Evolutionary conservation across 2,329 filamentous ascomycete genomes (phyloP), one percentile per base, ranked within the genome.

Genomic region (Ascosphaera pollenicola): DNA sequence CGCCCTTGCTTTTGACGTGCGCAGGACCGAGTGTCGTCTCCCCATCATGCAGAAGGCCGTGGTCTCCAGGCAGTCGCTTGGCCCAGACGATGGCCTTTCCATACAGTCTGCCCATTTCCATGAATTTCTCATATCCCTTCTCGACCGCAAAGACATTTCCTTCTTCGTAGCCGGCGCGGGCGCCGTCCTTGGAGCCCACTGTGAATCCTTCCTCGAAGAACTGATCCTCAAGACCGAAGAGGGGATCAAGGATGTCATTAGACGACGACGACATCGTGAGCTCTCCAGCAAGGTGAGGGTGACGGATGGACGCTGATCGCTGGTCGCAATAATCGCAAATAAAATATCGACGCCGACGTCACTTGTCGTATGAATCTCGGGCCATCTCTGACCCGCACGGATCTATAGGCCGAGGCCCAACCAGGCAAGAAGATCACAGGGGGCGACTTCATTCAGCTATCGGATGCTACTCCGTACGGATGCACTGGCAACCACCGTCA

Each of bases 71-170:
- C 8, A 84, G 57, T 40, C 84, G 68, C 43, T 80, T 78, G 10
- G 75, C 74, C 85, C 87, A 95, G n/a, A 95, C 66, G 17, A 79
- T 60, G 11, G 82, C 74, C 50, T 74, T 76, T 35, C 83, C 81
- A 48, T 87, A 77, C 24, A 95, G 59, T 42, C 69, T 68, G 2
- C 87, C 87, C 55, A 83, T 70, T 44, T 83, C 76, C 34, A 79
- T 54, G 51, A 91, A 94, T 59, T 93, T 95, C 49, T 93, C 82
- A 49, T 89, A 95, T 0, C 85, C 87, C 46, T 85, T 89, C 54
- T 91, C 79, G 34, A 95, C 71, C 1, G 87, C 89, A 53, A 95
- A 83, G 16, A 83, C 72, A 39, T 84, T 79, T 43, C 89, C 89
- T 65, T 98, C 89, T 46, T 82, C 73, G 42, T 76, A 75, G 31